Base-by-base conservation (phyloP, 345 rosid genomes). In the Salix purpurea region DNA sequence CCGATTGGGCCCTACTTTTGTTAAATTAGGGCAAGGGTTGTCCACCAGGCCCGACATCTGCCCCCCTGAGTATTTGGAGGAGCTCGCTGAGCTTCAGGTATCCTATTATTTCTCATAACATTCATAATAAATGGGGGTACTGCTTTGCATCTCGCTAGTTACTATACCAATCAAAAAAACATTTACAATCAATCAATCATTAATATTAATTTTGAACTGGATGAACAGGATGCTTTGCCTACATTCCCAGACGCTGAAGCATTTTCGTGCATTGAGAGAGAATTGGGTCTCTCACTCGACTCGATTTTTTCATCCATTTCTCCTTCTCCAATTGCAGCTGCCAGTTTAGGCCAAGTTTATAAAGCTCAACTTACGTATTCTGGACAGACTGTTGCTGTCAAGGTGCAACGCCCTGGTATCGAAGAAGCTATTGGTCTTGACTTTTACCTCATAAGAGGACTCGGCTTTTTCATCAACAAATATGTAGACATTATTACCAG, bases 281-380 rank as follows among this genome's bases (percentile, higher is more conserved):
- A 96, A 90, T 76, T 93, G 70, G 97, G 91, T 70, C 70, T 86
- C 75, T 76, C 94, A 9, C 89, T 96, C 4, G 96, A 96, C 58
- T 84, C 91, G 39, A 84, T 96, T 79, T 96, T 32, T 84, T 90
- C 97, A 0, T 58, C 84, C 9, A 86, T 96, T 70, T 93, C 99
- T 15, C 85, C 96, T 0, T 89, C 96, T 82, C 99, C 99, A 6
- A 87, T 91, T 77, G 98, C 98, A 1, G 98, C 99, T 13, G 98
- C 99, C 68, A 96, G 99, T 85, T 86, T 93, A 36, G 99, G 98
- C 70, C 99, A 93, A 83, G 99, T 96, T 61, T 96, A 96, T 84
- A 96, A 96, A 86, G 99, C 99, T 44, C 91, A 85, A 74, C 89
- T 96, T 70, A 89, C 85, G 77, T 85, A 88, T 73, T 91, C 97